Evolutionary conservation across 2,329 filamentous ascomycete genomes (phyloP), one percentile per base, ranked within the genome.

Genomic region (Ophiognomonia clavigignenti-juglandacearum): DNA sequence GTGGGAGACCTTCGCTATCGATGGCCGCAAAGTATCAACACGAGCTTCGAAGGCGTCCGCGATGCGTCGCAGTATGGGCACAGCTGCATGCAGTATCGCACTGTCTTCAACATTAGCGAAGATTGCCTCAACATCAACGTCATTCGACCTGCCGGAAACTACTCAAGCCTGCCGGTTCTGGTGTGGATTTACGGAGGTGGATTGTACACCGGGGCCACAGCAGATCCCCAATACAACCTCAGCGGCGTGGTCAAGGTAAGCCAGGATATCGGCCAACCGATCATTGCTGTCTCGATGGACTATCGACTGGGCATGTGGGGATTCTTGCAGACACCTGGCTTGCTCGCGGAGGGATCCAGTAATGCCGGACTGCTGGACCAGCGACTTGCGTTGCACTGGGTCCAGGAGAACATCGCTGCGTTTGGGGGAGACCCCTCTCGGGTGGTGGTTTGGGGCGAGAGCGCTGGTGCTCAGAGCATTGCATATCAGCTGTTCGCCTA

Each of bases 171-270:
- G 3, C 70, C 71, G 2, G 71, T 74, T 36, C 46, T 68, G 0
- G 60, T 69, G 1, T 86, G 81, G 80, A 78, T 85, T 22, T 78
- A 82, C 53, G 70, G 77, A 11, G 78, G 78, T 26, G 77, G 75
- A 2, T 69, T 79, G 5, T 71, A 66, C 43, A 64, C 68, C 26
- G 80, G 80, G 1, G 66, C 71, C 59, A 59, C 70, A 54, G 55
- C 64, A 51, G 77, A 82, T 50, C 66, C 73, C 5, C 73, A 80
- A 45, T 86, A 86, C 59, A 85, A 86, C 56, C 68, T 84, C 29
- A 80, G 77, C 19, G 79, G 75, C 39, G 75, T 85, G 39, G 77
- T 86, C 6, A 63, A 72, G 37, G 71, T 75, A 22, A 71, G 74
- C 6, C 71, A 74, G 34, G 62, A 71, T 4, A 71, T 78, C 19